Evolutionary conservation across 352 stramenopile genomes (phyloP).

Genomic region (Peronospora farinosa): DNA sequence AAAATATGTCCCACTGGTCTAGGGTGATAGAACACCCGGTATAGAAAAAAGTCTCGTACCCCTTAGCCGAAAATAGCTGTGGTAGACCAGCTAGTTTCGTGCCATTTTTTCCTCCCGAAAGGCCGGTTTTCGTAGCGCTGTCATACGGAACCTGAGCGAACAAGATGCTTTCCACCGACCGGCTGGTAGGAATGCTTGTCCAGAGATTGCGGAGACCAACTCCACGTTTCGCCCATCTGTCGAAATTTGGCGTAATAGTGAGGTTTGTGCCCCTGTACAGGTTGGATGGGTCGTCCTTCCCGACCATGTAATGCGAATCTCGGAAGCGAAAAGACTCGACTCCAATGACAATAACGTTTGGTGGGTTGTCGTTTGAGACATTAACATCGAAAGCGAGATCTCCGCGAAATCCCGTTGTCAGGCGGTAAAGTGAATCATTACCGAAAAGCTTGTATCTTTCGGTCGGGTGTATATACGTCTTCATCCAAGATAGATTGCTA

Average conservation of each 20-base stretch:
- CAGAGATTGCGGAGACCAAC: constrained; percentile 57
- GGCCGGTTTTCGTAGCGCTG: constrained; percentile 27
- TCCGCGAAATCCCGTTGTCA: constrained; percentile 16
- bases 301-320: constrained; percentile 48
- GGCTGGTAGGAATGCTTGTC: constrained; percentile 50
- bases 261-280: constrained; percentile 22
- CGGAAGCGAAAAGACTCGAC: constrained; percentile 53
- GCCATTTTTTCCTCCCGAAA: constrained; percentile 20
- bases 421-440: constrained; percentile 21
- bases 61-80: constrained; percentile 44
- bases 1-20: constrained; percentile 46
- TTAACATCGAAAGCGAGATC: constrained; percentile 20
- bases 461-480: constrained; percentile 19
- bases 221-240: constrained; percentile 43
- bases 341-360: constrained; percentile 45
- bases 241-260: constrained; percentile 47
- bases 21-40: constrained; percentile 36
- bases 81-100: constrained; percentile 37
- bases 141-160: constrained; percentile 49
- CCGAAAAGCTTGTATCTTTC: constrained; percentile 20
- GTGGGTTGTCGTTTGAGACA: constrained; percentile 18
- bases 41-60: constrained; percentile 45
- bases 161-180: constrained; percentile 46
- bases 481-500: constrained; percentile 7
- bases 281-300: constrained; percentile 31